Conservation (phyloP, 345 rosid genomes). For the Streptanthus diversifolius region DNA sequence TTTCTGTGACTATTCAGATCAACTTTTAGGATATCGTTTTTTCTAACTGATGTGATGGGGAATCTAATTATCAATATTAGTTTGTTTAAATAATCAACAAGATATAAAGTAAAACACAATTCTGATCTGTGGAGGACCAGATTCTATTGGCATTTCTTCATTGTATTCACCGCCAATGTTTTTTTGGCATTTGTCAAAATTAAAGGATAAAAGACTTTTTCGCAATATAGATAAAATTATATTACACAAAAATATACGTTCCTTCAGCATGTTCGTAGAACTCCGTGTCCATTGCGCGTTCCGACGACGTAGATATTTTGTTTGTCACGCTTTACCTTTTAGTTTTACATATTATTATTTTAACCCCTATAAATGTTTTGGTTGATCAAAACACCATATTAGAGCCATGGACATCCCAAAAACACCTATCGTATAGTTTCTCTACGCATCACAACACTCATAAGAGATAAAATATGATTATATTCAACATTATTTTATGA, state of each 20-base stretch:
- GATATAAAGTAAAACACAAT: background rate
- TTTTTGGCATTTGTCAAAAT: background rate
- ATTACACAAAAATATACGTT: background rate
- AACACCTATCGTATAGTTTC: background rate
- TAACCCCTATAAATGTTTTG: background rate
- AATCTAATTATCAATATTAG: background rate
- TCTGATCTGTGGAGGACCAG: slow-evolving; percentile 24
- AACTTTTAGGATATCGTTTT: background rate
- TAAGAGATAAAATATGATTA: rapidly evolving
- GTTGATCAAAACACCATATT: background rate
- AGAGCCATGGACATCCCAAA: background rate
- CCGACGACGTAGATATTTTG: slow-evolving; percentile 23
- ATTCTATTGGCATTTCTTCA: slow-evolving; percentile 9
- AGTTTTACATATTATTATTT: background rate
- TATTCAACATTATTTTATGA: background rate
- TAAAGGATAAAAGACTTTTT: slow-evolving; percentile 17
- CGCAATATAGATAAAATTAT: background rate
- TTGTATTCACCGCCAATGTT: background rate
- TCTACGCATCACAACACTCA: background rate
- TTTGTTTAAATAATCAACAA: background rate
- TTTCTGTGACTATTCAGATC: background rate
- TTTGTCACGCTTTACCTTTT: background rate
- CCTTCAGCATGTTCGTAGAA: slow-evolving; percentile 9
- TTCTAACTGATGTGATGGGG: background rate
- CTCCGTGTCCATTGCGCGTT: slow-evolving; percentile 29